Conservation (phyloP, 768 basidiomycete genomes). For the Exidia glandulosa region DNA sequence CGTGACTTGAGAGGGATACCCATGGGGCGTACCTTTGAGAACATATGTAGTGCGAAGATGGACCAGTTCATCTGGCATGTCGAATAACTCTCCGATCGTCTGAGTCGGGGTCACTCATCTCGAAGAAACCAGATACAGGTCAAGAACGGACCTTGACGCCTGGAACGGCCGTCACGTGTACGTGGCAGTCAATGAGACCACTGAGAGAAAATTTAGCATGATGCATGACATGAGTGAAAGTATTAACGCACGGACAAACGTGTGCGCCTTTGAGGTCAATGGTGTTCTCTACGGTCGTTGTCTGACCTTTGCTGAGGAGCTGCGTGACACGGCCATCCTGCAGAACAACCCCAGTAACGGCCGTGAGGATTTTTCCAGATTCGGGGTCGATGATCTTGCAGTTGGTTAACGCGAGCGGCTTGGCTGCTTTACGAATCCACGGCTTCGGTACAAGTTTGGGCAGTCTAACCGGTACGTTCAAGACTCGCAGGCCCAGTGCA, state of each 20-base stretch:
- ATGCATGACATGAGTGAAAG: too few species aligned
- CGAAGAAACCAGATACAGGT: too few species aligned
- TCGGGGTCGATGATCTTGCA: constrained; percentile 24
- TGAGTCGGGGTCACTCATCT: too few species aligned
- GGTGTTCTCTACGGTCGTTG: too few species aligned
- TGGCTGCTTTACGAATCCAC: constrained; percentile 19
- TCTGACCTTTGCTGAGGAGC: neutral
- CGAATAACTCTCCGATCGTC: constrained; percentile 26
- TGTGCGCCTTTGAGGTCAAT: constrained; percentile 25
- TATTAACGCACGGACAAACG: constrained; percentile 25
- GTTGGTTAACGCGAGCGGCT: constrained; percentile 21
- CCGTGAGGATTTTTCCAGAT: constrained; percentile 13
- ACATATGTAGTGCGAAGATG: constrained; percentile 27
- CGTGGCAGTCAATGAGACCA: constrained; percentile 36
- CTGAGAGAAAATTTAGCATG: constrained; percentile 9
- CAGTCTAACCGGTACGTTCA: neutral
- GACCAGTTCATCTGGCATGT: constrained; percentile 21
- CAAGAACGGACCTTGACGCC: constrained; percentile 15
- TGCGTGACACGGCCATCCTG: constrained; percentile 18
- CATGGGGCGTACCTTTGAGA: constrained; percentile 18
- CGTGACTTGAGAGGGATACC: constrained; percentile 9
- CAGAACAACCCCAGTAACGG: constrained; percentile 18
- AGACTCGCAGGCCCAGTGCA: neutral
- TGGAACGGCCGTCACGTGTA: constrained; percentile 31
- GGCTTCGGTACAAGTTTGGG: constrained; percentile 21